Evolutionary conservation across 768 basidiomycete species (phyloP).

Genomic region (Hygrocybe coccinea): DNA sequence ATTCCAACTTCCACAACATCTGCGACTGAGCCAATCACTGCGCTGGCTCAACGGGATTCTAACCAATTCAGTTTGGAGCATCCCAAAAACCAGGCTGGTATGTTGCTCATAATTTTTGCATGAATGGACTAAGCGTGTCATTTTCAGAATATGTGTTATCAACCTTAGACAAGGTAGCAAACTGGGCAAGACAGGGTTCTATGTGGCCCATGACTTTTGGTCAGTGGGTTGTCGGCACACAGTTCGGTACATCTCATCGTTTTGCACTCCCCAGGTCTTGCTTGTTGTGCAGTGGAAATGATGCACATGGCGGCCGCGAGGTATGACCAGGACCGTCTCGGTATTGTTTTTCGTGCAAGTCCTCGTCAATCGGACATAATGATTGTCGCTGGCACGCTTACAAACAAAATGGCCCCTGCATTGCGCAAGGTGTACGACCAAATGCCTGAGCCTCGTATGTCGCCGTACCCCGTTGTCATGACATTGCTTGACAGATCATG

Average conservation of each 20-base stretch:
- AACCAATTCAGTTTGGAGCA: conserved; percentile 84
- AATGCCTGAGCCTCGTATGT: conserved; percentile 93
- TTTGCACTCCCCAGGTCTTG: conserved; percentile 66
- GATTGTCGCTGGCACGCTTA: conserved; percentile 98
- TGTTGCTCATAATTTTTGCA: conserved; percentile 16
- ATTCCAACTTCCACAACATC: conserved; percentile 40
- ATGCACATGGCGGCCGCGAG: conserved; percentile 99
- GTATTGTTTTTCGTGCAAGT: conserved; percentile 98
- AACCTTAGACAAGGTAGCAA: conserved; percentile 91
- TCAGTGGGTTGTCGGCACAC: conserved; percentile 17
- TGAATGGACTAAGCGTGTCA: background rate
- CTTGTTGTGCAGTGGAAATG: conserved; percentile 99
- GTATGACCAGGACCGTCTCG: conserved; percentile 96
- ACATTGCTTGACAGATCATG: background rate
- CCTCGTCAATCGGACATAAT: conserved; percentile 96
- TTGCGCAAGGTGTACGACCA: conserved; percentile 95
- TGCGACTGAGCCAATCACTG: conserved; percentile 57
- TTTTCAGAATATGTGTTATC: conserved; percentile 90
- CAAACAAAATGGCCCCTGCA: conserved; percentile 99
- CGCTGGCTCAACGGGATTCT: conserved; percentile 70
- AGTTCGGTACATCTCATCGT: conserved; percentile 1
- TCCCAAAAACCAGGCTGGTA: conserved; percentile 87
- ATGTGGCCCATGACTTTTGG: conserved; percentile 99
- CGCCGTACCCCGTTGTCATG: background rate
- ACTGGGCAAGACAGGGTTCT: conserved; percentile 96